Evolutionary conservation across 805 yeast species (phyloP).

Genomic region (Teunomyces panamensis): DNA sequence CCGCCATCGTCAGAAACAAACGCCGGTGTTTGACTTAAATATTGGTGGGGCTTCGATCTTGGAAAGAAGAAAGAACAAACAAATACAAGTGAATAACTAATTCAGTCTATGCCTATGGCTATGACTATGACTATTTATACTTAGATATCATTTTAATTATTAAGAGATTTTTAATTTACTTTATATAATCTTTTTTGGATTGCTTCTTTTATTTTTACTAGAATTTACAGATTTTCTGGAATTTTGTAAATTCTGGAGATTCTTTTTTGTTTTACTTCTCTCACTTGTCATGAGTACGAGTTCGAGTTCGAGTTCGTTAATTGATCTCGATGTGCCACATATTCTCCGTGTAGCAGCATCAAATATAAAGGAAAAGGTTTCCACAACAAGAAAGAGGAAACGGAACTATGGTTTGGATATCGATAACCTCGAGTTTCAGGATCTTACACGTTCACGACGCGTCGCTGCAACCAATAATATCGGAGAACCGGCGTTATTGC

Average conservation of each 20-base stretch:
- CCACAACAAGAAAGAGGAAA: slow-evolving; percentile 8
- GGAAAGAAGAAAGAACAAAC: slow-evolving; percentile 37
- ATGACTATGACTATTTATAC: too few relatives aligned
- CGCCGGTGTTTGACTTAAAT: slow-evolving; percentile 40
- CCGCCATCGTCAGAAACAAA: slow-evolving; percentile 8
- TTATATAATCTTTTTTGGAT: too few relatives aligned
- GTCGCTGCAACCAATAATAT: slow-evolving; percentile 5
- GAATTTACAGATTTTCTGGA: too few relatives aligned
- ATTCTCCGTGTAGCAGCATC: slow-evolving; percentile 7
- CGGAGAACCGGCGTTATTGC: slow-evolving; percentile 4
- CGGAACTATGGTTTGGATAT: slow-evolving; percentile 11
- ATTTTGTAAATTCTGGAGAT: too few relatives aligned
- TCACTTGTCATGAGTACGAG: too few relatives aligned
- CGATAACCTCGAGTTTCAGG: slow-evolving; percentile 15
- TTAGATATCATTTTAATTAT: too few relatives aligned
- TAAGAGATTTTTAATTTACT: too few relatives aligned
- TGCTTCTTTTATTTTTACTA: too few relatives aligned
- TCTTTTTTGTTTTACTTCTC: too few relatives aligned
- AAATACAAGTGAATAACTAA: slow-evolving; percentile 8
- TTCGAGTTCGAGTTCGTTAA: slow-evolving; percentile 5
- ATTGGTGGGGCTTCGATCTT: slow-evolving; percentile 53
- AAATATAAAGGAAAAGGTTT: neutral
- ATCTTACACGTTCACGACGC: slow-evolving; percentile 8
- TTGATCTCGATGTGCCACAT: slow-evolving; percentile 13
- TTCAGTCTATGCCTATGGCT: neutral